These are phyloP conservation scores for Aureobasidium pullulans DNA, from an alignment of 2,329 filamentous ascomycete genomes.

Conservation along the genomic window DNA sequence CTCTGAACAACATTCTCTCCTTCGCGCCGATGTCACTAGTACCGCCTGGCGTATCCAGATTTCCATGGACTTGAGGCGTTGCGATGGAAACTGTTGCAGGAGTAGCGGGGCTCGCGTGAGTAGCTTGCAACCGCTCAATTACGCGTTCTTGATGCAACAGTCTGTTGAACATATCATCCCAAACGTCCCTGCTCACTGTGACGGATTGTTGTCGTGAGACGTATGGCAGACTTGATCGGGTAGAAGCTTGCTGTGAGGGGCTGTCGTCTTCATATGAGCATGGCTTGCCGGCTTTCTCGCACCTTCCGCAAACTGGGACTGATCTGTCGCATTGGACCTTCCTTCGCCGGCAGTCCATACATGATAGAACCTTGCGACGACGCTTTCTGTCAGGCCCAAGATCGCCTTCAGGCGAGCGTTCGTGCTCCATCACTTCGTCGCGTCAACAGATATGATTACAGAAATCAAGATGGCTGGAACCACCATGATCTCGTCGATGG, in stretches of 20 bases:
- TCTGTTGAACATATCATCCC: constrained; percentile 10
- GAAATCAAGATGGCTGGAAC: neutral
- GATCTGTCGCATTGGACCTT: constrained; percentile 42
- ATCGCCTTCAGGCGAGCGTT: constrained; percentile 5
- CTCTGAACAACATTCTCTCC: constrained; percentile 36
- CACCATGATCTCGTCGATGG: neutral
- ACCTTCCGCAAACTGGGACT: constrained; percentile 38
- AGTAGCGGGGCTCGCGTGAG: neutral
- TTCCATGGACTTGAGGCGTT: neutral
- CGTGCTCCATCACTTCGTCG: constrained; percentile 4
- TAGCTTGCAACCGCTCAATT: constrained; percentile 13
- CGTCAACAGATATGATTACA: neutral
- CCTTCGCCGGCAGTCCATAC: constrained; percentile 39
- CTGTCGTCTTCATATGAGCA: constrained; percentile 22
- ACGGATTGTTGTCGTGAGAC: neutral
- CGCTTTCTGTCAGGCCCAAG: constrained; percentile 31
- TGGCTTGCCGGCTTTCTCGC: constrained; percentile 36
- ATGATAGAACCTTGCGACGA: constrained; percentile 40
- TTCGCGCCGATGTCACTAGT: neutral
- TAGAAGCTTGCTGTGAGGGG: neutral
- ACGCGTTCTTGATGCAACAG: constrained; percentile 9
- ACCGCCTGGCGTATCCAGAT: neutral
- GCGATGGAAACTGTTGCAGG: constrained; percentile 4
- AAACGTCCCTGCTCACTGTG: constrained; percentile 12
- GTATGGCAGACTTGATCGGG: neutral